Base-by-base conservation (phyloP, 2,329 filamentous ascomycete genomes). In the Chaetomium olivaceum region DNA sequence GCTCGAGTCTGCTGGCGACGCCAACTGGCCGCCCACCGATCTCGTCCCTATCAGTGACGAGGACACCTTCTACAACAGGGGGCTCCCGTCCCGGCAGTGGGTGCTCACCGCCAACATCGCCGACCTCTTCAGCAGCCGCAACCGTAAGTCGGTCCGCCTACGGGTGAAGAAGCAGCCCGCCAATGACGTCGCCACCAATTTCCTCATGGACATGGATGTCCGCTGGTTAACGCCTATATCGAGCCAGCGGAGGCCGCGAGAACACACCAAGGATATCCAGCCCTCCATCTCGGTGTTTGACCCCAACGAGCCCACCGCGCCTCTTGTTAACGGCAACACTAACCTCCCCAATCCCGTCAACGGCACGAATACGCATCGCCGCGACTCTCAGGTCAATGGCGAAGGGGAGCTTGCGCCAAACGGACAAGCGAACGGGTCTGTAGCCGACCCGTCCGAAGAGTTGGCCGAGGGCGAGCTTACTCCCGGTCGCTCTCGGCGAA, bases 11-110 rank as follows among this genome's bases (percentile, higher is more conserved):
- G 80, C 80, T 6, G 80, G 80, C 54, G 79, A 80, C 62, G 75
- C 77, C 12, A 76, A 76, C 46, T 87, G 85, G 85, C 85, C 85
- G 3, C 85, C 85, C 0, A 72, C 81, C 16, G 79, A 82, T 27
- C 70, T 82, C 8, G 63, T 79, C 5, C 70, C 72, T 29, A 64
- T 71, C 31, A 70, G 74, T 52, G 68, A 69, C 29, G 70, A 70
- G 52, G 73, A 76, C 11, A 59, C 71, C 4, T 72, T 73, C 31
- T 66, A 70, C 9, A 69, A 62, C 56, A 70, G 70, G 16, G 69
- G 72, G 14, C 73, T 73, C 27, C 71, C 75, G 19, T 62, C 70
- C 16, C 71, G 71, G 33, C 68, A 74, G 59, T 82, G 80, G 77
- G 73, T 80, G 11, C 70, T 84, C 63, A 76, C 75, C 12, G 80